phyloP scores from a whole-genome alignment of 768 basidiomycete genomes.

The Tricholoma sp. region DNA sequence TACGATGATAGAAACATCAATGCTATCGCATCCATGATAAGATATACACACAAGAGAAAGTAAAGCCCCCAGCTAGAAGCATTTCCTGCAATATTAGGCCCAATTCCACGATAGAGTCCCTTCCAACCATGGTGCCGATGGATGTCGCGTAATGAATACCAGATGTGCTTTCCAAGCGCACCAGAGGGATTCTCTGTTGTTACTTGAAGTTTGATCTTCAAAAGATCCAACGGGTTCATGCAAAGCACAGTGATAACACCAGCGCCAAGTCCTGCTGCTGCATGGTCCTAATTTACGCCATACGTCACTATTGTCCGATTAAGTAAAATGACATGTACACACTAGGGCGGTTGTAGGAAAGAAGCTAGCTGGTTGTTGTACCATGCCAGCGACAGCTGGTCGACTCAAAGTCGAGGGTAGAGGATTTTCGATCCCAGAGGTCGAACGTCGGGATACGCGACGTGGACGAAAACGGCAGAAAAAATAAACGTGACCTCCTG shows the following conservation, averaged over 20 bases:
- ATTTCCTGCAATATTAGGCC: slow-evolving; percentile 90
- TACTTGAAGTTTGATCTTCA: slow-evolving; percentile 93
- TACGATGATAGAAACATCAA: slow-evolving; percentile 21
- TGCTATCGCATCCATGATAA: neutral
- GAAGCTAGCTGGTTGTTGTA: slow-evolving; percentile 43
- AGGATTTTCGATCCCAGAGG: neutral
- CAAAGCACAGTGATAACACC: slow-evolving; percentile 89
- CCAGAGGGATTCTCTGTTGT: slow-evolving; percentile 59
- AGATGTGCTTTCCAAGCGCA: slow-evolving; percentile 70
- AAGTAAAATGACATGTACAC: slow-evolving; percentile 9
- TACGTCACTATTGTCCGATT: neutral
- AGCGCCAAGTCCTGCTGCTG: slow-evolving; percentile 87
- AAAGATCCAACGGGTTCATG: slow-evolving; percentile 95
- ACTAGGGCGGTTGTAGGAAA: slow-evolving; percentile 48
- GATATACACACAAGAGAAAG: slow-evolving; percentile 75
- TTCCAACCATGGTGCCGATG: slow-evolving; percentile 70
- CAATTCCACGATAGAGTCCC: slow-evolving; percentile 87
- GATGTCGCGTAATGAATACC: slow-evolving; percentile 68
- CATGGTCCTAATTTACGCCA: slow-evolving; percentile 71
- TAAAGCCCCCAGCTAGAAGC: slow-evolving; percentile 97
- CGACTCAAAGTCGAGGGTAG: neutral
- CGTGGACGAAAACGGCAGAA: neutral
- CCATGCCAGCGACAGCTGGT: slow-evolving; percentile 29
- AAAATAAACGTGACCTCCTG: neutral
- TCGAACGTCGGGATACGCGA: neutral